Evolutionary conservation across 2,329 filamentous ascomycete species (phyloP), one percentile per base, ranked within the genome.

Genomic region (Ceratocystis diversiconidia): DNA sequence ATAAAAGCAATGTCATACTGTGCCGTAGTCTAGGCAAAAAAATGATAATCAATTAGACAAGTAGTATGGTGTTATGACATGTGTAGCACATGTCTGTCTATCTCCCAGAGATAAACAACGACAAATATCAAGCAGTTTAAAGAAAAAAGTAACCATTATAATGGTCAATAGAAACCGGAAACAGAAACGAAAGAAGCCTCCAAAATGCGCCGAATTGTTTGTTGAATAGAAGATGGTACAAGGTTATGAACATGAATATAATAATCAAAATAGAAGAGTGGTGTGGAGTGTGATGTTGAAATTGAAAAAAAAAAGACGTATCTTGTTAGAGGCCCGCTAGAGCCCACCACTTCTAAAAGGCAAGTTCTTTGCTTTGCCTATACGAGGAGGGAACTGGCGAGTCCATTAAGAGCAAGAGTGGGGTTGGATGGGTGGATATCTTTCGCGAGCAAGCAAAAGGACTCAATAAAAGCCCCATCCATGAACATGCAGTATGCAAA

Each of bases 181-280:
- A 41, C 36, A 41, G 10, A 41, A 41, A 41, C 55, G 36, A 48
- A 63, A 52, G 41, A 63, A 41, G 19, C 50, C 32, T 43, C 46
- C 6, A 64, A 59, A 22, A 41, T 43, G 30, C 48, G 62, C 30
- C 46, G 15, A 36, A 30, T 41, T 41, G 36, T 41, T 41, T 43
- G 28, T 57, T 64, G 62, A 64, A 64, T 55, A 22, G 22, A 41
- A 57, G 22, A 50, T 62, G 41, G 55, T 59, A 59, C 55, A 59
- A 36, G 30, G 55, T 17, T 59, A 59, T 36, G 22, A 59, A 36
- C 55, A 59, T 17, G 32, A 15, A 59, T 36, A n/a, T 57, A 8
- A 59, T 59, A 36, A 41, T 59, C 28, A 17, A 19, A 59, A 36
- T 36, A 10, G 15, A 30, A 30, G 52, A 59, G 55, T n/a, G 55